These are phyloP conservation scores for Fragaria nilgerrensis DNA, from an alignment of 306 rosid species.

Conservation along the genomic window DNA sequence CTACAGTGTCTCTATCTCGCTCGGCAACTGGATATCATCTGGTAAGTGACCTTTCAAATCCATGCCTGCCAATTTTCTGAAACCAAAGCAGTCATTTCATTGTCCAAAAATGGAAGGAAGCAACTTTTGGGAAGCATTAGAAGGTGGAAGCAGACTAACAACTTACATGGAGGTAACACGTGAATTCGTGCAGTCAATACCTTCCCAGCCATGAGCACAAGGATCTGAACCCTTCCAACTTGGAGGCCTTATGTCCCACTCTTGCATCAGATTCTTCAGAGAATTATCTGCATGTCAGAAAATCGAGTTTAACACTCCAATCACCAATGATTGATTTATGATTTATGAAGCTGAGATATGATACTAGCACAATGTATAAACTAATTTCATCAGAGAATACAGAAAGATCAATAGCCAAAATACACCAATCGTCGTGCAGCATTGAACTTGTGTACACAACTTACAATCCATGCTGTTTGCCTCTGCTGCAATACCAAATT, in stretches of 20 bases:
- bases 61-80: slow-evolving; percentile 34
- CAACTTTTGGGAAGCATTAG: background rate
- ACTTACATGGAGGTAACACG: slow-evolving; percentile 5
- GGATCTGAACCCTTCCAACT: slow-evolving; percentile 14
- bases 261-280: slow-evolving; percentile 6
- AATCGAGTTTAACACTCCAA: background rate
- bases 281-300: slow-evolving; percentile 1
- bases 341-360: background rate
- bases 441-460: background rate
- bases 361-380: too few species aligned
- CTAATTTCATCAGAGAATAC: background rate
- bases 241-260: background rate
- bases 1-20: slow-evolving; percentile 41
- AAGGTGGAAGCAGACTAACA: background rate
- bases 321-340: background rate
- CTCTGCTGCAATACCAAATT: background rate
- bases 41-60: slow-evolving; percentile 37
- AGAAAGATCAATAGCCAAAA: background rate
- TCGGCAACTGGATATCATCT: slow-evolving; percentile 39
- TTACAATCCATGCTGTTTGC: background rate
- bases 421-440: background rate
- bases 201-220: slow-evolving; percentile 5
- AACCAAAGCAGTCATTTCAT: background rate
- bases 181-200: background rate
- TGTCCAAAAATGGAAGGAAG: background rate